Evolutionary conservation across 2,329 filamentous ascomycete genomes (phyloP).

Genomic region (Cercospora citrullina): DNA sequence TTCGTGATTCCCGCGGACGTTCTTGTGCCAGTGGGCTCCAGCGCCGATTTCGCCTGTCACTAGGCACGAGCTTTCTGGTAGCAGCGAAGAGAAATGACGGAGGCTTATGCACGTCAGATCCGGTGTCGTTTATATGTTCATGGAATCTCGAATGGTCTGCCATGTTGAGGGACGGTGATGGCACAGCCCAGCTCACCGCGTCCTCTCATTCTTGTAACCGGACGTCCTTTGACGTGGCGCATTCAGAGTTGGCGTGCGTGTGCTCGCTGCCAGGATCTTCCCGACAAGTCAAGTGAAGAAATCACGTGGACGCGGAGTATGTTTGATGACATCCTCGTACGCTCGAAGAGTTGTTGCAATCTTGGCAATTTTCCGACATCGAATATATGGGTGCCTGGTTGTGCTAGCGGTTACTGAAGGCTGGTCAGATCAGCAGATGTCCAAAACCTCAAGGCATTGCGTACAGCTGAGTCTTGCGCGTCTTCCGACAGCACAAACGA

Average conservation of each 20-base stretch:
- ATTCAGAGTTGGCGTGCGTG: neutral
- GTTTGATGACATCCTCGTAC: neutral
- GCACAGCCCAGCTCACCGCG: neutral
- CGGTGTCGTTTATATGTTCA: conserved; percentile 9
- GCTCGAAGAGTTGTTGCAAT: neutral
- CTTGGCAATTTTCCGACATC: neutral
- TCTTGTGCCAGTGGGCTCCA: neutral
- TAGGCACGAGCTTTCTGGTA: neutral
- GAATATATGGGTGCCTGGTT: neutral
- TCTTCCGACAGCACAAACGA: neutral
- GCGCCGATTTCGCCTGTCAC: neutral
- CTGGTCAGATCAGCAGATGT: neutral
- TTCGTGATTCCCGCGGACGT: neutral
- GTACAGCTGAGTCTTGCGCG: neutral
- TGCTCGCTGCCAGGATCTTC: conserved; percentile 11
- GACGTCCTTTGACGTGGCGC: conserved; percentile 3
- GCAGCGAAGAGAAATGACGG: neutral
- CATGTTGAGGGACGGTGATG: neutral
- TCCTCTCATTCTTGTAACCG: neutral
- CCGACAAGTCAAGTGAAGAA: neutral
- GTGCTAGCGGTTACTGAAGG: neutral
- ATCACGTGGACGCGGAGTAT: neutral
- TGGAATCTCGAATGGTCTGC: neutral
- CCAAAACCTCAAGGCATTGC: neutral
- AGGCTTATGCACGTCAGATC: neutral